Percentiles rank a stretch among this genome's conserved stretches.
Evolutionary conservation across 768 basidiomycete genomes (phyloP).

Genomic region (Baorangia bicolor): DNA sequence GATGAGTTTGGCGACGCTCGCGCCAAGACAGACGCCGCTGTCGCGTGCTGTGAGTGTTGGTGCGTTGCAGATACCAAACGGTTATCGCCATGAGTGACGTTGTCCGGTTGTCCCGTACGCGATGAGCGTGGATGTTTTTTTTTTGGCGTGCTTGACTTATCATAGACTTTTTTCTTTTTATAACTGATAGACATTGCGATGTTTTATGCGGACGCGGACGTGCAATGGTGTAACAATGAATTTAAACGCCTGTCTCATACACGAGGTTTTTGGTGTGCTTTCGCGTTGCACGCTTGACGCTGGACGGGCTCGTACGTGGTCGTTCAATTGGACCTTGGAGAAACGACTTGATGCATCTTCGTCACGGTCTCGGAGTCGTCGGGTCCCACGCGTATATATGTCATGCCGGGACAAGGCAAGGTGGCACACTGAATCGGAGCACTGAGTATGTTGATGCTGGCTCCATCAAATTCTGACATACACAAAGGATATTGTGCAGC

Average conservation of each 20-base stretch:
- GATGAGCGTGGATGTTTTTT: neutral
- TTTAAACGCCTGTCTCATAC: neutral
- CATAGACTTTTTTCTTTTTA: neutral
- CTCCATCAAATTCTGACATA: too few relatives aligned
- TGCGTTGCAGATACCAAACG: constrained; percentile 16
- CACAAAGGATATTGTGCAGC: too few relatives aligned
- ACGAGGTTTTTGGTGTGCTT: neutral
- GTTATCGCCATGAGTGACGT: constrained; percentile 9
- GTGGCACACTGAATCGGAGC: too few relatives aligned
- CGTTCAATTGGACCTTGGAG: too few relatives aligned
- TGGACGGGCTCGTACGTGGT: too few relatives aligned
- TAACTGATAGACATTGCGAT: neutral
- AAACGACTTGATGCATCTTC: too few relatives aligned
- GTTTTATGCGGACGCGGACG: neutral
- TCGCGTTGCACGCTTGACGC: too few relatives aligned
- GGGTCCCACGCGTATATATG: too few relatives aligned
- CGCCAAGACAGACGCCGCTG: constrained; percentile 43
- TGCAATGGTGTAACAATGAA: neutral
- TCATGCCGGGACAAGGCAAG: too few relatives aligned
- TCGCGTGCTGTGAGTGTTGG: constrained; percentile 35
- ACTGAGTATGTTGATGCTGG: too few relatives aligned
- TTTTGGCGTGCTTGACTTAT: neutral
- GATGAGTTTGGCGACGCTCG: constrained; percentile 56
- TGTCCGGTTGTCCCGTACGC: too few relatives aligned
- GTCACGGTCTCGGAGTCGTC: too few relatives aligned